Evolutionary conservation across 805 yeast genomes (phyloP), one percentile per base, ranked within the genome.

Genomic region (Candida berthetii): DNA sequence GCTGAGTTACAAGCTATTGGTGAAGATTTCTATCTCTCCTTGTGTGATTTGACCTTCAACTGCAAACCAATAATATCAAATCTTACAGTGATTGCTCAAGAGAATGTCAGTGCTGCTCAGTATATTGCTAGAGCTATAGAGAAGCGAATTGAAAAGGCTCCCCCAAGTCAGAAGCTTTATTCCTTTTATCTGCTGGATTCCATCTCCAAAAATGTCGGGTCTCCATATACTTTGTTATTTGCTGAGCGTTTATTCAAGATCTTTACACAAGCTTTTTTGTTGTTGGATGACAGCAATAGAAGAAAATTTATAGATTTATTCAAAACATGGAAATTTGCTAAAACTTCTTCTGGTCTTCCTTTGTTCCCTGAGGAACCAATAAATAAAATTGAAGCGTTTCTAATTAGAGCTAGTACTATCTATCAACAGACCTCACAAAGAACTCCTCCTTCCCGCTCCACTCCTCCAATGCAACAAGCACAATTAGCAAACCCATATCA

Each of bases 1-100:
- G 33, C 34, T 14, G 58, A 58, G 5, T 47, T 57, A 4, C 45
- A 57, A 39, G 47, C 51, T 8, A 42, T 60, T 32, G 64, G 64
- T 13, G 60, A 74, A 45, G 96, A 90, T 61, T 91, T 83, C 61
- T 73, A 74, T 34, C 75, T 74, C 48, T 79, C 89, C 27, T 68
- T 91, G 34, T 73, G 73, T 28, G 93, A 86, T 43, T 69, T 93
- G 45, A 87, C 96, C 4, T 83, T 84, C 65, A 90, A 89, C 61
- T 87, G 96, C 7, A 72, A 88, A 44, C 97, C 97, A 10, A 85
- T 90, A 41, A 93, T 93, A 45, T 82, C 85, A 32, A 84, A 80
- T 35, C 71, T 90, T 53, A 93, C 98, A 8, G 72, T 77, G 33
- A 76, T 89, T 41, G 98, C 99, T 3, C 85, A 78, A 51, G 98